Base-by-base conservation (phyloP, 1,284 basidiomycete genomes). In the Fomitiporia mediterranea region DNA sequence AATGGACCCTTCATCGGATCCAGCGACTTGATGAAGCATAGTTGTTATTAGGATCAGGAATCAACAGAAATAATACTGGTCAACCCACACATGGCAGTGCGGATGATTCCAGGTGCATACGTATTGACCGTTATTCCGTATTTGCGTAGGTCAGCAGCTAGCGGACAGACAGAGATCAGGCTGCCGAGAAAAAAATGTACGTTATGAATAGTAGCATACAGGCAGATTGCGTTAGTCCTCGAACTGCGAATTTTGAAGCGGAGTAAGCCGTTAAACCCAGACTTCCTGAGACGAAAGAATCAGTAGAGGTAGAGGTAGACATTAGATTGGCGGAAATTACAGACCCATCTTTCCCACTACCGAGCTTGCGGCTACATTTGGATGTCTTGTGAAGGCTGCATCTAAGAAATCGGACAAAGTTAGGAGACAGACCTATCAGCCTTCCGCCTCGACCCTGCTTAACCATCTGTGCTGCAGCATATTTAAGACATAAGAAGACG, bases 381-480 rank as follows among this genome's bases (percentile, higher is more conserved):
- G 19, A 6, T 7, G 28, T 17, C 2, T 40, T n/a, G n/a, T n/a
- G n/a, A 17, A 49, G 3, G 15, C 4, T 7, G n/a, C 5, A 5
- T 38, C 35, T 11, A 19, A 27, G 17, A 21, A 6, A 23, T 8
- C 8, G 4, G 15, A 8, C 23, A 7, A 5, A n/a, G n/a, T n/a
- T n/a, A n/a, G n/a, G n/a, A n/a, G 15, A 6, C 8, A 19, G 19
- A 37, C 49, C 15, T 2, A 56, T 54, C 60, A n/a, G 60, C 46
- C 56, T 49, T 23, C 60, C 57, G n/a, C 55, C 54, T 21, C 35
- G 52, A 11, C 56, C 54, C 54, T 63, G 61, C 32, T 61, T 58
- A 21, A 61, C 48, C 60, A 63, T 63, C 42, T 63, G 61, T 27
- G 44, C 56, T 11, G 60, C 61, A 17, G 61, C 60, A 48, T 54